A percentile compares a stretch with the other conserved stretches of the same genome.
phyloP scores from a whole-genome alignment of 176 grass and related monocot species.

The Bothriochloa decipiens region DNA sequence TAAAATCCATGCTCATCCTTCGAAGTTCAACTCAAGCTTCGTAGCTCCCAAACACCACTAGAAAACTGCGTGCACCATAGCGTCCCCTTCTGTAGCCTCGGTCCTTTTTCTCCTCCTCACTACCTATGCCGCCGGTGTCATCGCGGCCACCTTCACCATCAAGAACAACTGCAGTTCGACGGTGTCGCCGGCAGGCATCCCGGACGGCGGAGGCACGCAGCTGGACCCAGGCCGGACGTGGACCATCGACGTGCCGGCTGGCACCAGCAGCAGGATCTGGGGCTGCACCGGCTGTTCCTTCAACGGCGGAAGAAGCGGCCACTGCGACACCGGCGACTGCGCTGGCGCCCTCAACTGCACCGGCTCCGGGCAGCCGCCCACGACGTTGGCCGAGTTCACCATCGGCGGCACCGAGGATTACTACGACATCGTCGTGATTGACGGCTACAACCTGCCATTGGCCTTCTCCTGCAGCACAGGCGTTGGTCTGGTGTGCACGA shows the following conservation, averaged over 20 bases:
- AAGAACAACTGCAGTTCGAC: constrained; percentile 53
- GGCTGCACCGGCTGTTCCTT: constrained; percentile 32
- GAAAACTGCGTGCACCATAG: background rate
- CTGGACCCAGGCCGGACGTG: background rate
- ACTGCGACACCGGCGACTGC: constrained; percentile 20
- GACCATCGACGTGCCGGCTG: background rate
- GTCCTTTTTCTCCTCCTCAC: constrained; percentile 21
- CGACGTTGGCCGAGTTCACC: constrained; percentile 30
- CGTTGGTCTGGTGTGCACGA: background rate
- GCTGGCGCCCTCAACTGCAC: background rate
- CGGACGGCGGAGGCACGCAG: background rate
- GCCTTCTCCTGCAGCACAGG: constrained; percentile 25
- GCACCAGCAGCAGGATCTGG: constrained; percentile 12
- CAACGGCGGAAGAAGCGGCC: background rate
- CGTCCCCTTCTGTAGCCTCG: background rate
- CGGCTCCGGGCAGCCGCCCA: background rate
- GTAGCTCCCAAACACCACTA: too few species aligned
- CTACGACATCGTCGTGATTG: constrained; percentile 25
- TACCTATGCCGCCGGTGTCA: background rate
- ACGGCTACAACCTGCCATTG: constrained; percentile 34
- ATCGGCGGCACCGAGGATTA: background rate
- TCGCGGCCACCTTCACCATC: constrained; percentile 47
- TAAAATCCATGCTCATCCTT: too few species aligned
- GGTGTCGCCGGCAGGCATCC: constrained; percentile 49
- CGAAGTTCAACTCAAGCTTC: too few species aligned